Percentiles rank a stretch among this genome's conserved stretches.
phyloP scores from a whole-genome alignment of 768 basidiomycete genomes.

The Suillus brevipes region DNA sequence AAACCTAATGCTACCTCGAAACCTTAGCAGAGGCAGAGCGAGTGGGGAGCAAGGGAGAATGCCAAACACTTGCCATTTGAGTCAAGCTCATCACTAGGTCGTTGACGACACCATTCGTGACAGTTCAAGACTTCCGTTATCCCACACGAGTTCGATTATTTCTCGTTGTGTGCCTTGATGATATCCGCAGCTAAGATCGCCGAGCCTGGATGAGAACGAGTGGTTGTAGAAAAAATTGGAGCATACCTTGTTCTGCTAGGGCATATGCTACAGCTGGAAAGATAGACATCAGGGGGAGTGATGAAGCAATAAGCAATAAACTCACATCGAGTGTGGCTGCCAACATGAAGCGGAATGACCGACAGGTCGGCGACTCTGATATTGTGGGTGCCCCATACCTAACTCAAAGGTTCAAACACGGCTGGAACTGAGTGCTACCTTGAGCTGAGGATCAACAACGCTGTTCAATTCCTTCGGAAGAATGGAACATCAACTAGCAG shows the following conservation, averaged over 20 bases:
- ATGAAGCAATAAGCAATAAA: background rate
- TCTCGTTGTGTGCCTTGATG: background rate
- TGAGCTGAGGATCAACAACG: background rate
- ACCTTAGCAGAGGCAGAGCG: no score
- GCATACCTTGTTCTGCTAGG: background rate
- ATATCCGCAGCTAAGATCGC: background rate
- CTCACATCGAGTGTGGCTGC: background rate
- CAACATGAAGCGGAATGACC: background rate
- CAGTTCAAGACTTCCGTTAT: no score
- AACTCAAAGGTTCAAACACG: background rate
- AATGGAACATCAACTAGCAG: background rate
- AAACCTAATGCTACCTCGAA: no score
- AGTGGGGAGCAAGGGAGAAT: no score
- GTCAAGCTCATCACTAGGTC: no score
- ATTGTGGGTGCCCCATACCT: background rate
- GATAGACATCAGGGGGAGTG: background rate
- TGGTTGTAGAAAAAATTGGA: background rate
- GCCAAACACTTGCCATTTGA: no score
- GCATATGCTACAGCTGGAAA: background rate
- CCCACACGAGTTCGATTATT: background rate
- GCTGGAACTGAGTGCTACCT: background rate
- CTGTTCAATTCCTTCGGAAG: background rate
- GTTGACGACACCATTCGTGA: no score
- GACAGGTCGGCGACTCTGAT: background rate
- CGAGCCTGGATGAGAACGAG: background rate